Percentiles rank a stretch among this genome's conserved stretches.
Conservation (phyloP, 1,139 yeast genomes). For the Geotrichum australiense region DNA sequence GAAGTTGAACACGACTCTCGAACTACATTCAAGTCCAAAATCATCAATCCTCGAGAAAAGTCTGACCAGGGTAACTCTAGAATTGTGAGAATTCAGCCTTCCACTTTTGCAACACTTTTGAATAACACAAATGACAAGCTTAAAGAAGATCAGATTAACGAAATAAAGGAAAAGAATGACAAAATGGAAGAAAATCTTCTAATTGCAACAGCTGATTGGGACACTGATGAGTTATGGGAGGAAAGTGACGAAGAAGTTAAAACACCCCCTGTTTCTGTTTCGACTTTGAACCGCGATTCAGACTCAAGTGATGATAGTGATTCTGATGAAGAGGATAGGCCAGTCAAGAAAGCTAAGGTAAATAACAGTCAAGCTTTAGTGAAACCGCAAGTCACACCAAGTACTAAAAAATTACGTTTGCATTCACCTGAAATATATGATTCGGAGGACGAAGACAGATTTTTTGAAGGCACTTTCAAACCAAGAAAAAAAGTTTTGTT, state of each 20-base stretch:
- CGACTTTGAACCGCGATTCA: neutral
- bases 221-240: slow-evolving; percentile 57
- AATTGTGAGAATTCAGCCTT: slow-evolving; percentile 12
- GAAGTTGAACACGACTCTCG: slow-evolving; percentile 41
- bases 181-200: slow-evolving; percentile 48
- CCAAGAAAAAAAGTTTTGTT: slow-evolving; percentile 43
- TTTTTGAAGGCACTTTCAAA: slow-evolving; percentile 64
- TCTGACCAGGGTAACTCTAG: neutral
- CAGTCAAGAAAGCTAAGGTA: slow-evolving; percentile 3
- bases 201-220: slow-evolving; percentile 80
- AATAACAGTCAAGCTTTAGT: neutral
- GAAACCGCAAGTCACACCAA: neutral
- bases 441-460: slow-evolving; percentile 64
- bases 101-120: slow-evolving; percentile 17
- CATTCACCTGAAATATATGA: slow-evolving; percentile 27
- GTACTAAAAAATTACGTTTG: slow-evolving; percentile 3
- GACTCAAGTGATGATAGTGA: slow-evolving; percentile 14
- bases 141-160: slow-evolving; percentile 16
- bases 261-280: slow-evolving; percentile 5
- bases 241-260: slow-evolving; percentile 22
- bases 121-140: slow-evolving; percentile 16
- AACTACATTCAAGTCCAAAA: slow-evolving; percentile 22
- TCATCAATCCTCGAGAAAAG: slow-evolving; percentile 6
- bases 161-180: slow-evolving; percentile 20
- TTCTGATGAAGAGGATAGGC: slow-evolving; percentile 20